Conservation (phyloP, 257 asterid species). For the Agastache rugosa region DNA sequence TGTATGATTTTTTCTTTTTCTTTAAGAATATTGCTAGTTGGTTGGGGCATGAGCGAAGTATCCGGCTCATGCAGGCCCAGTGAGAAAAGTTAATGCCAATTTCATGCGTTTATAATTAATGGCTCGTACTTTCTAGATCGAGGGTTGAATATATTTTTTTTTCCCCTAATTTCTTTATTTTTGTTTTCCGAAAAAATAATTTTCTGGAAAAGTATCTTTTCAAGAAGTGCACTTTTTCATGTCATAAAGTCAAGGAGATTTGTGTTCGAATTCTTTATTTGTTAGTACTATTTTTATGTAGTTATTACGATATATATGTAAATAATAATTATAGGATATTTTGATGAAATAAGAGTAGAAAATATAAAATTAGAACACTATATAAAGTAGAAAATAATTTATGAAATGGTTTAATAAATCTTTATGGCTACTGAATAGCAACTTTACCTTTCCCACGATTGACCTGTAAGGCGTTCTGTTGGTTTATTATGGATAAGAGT, state of each 20-base stretch:
- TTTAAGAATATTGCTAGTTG: constrained; percentile 35
- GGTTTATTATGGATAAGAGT: no score
- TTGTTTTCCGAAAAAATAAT: no score
- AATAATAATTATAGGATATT: no score
- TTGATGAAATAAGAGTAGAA: no score
- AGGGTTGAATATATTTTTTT: neutral
- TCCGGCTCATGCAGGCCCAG: constrained; percentile 54
- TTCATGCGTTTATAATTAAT: constrained; percentile 25
- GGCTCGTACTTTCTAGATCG: neutral
- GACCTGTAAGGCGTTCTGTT: no score
- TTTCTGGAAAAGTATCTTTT: neutral
- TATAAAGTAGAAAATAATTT: no score
- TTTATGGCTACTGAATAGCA: no score
- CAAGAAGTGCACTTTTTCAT: neutral
- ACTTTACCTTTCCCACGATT: no score
- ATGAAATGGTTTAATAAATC: no score
- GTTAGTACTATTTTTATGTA: neutral
- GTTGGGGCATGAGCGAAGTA: constrained; percentile 45
- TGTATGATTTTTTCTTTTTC: no score
- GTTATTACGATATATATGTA: neutral
- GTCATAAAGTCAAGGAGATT: neutral
- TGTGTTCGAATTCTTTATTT: neutral
- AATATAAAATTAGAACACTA: no score
- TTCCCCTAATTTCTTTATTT: neutral
- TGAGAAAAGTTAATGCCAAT: constrained; percentile 33